Evolutionary conservation across 805 yeast species (phyloP).

Genomic region (Saturnispora gosingensis): DNA sequence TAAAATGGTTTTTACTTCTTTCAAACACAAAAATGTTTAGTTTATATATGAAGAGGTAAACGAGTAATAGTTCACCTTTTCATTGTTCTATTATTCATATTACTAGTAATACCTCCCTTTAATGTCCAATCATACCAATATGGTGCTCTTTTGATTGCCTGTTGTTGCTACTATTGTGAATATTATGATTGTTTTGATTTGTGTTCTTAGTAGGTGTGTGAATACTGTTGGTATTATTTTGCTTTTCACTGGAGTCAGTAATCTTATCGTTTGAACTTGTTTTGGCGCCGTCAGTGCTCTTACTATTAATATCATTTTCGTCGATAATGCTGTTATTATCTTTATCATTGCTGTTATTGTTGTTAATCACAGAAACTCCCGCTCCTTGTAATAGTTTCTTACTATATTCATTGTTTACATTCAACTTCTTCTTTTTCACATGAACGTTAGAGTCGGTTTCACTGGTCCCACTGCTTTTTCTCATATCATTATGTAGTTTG

Average conservation of each 20-base stretch:
- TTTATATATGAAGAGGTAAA: not conserved
- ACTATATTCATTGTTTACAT: constrained; percentile 11
- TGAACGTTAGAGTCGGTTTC: constrained; percentile 1
- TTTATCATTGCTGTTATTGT: not conserved
- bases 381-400: constrained; percentile 8
- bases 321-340: not conserved
- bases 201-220: not conserved
- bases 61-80: not conserved
- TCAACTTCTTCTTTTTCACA: not conserved
- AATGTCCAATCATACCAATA: not conserved
- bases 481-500: not conserved
- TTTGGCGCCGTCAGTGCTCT: too few relatives aligned
- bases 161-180: not conserved
- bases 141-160: not conserved
- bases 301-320: too few relatives aligned
- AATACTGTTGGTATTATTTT: too few relatives aligned
- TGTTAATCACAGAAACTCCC: not conserved
- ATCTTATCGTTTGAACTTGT: too few relatives aligned
- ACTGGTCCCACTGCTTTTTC: not conserved
- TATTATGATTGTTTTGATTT: too few relatives aligned
- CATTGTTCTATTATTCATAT: not conserved
- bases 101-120: not conserved
- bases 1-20: too few relatives aligned
- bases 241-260: not conserved
- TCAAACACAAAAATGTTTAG: not conserved